phyloP scores from a whole-genome alignment of 73 alveolate species.

The Urostyla sp. region DNA sequence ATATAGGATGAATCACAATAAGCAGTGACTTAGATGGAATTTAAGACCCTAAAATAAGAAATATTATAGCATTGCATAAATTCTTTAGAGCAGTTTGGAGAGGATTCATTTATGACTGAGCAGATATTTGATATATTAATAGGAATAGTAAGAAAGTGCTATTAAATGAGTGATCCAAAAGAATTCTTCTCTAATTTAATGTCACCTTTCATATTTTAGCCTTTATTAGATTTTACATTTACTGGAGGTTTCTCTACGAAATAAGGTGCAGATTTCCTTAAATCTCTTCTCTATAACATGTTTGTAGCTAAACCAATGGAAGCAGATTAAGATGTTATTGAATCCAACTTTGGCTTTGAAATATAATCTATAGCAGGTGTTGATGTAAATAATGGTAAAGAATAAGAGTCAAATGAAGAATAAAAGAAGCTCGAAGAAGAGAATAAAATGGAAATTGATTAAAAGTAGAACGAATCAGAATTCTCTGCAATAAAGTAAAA shows the following conservation, averaged over 20 bases:
- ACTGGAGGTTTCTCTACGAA: slow-evolving; percentile 7
- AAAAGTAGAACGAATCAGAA: slow-evolving; percentile 25
- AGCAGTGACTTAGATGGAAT: no score
- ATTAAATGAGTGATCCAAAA: slow-evolving; percentile 25
- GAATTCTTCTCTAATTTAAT: slow-evolving; percentile 23
- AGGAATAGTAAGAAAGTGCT: slow-evolving; percentile 49
- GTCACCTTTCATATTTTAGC: slow-evolving; percentile 34
- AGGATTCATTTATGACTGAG: slow-evolving; percentile 45
- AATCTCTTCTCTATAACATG: slow-evolving; percentile 15
- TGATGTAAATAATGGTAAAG: slow-evolving; percentile 21
- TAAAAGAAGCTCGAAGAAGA: neutral
- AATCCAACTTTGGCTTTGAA: slow-evolving; percentile 47
- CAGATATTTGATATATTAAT: slow-evolving; percentile 21
- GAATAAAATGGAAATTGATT: neutral
- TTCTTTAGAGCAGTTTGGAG: neutral
- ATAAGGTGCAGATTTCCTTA: slow-evolving; percentile 40
- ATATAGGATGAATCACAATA: neutral
- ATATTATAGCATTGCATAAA: slow-evolving; percentile 33
- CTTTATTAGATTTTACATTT: slow-evolving; percentile 11
- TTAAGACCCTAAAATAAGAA: neutral
- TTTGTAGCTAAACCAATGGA: slow-evolving; percentile 48
- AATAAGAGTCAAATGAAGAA: neutral
- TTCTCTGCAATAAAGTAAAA: slow-evolving; percentile 44
- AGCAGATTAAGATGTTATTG: slow-evolving; percentile 53
- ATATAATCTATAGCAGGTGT: slow-evolving; percentile 42